Evolutionary conservation across 306 rosid species (phyloP).

Genomic region (Pterocarpus macrocarpus): DNA sequence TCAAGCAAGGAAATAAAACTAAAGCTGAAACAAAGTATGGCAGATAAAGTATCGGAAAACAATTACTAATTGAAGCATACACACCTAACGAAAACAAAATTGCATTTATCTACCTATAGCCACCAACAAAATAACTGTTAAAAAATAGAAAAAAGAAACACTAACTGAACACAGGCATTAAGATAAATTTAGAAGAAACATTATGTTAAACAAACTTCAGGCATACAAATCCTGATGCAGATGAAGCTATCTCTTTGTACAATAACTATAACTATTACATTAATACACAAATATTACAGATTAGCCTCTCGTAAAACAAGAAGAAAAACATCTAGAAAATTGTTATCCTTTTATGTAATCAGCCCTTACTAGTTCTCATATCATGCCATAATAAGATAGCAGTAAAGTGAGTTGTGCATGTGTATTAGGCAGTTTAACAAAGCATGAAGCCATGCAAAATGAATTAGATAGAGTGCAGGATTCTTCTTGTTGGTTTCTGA

Average conservation of each 20-base stretch:
- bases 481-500: neutral
- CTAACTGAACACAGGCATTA: conserved; percentile 22
- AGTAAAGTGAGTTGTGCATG: conserved; percentile 1
- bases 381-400: neutral
- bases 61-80: neutral
- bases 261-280: neutral
- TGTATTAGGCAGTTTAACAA: neutral
- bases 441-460: neutral
- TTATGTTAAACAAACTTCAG: neutral
- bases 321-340: conserved; percentile 13
- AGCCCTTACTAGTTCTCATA: neutral
- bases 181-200: conserved; percentile 27
- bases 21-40: conserved; percentile 14
- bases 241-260: conserved; percentile 15
- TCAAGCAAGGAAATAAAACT: conserved; percentile 1
- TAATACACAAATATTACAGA: neutral
- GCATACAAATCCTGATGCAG: neutral
- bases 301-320: neutral
- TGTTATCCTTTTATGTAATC: neutral
- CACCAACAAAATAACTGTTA: neutral
- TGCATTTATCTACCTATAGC: conserved; percentile 28
- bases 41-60: conserved; percentile 7
- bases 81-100: conserved; percentile 3
- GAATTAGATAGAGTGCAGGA: conserved; percentile 14
- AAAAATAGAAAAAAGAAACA: neutral